Conservation (phyloP, 352 stramenopile genomes). For the Phytophthora chlamydospora region DNA sequence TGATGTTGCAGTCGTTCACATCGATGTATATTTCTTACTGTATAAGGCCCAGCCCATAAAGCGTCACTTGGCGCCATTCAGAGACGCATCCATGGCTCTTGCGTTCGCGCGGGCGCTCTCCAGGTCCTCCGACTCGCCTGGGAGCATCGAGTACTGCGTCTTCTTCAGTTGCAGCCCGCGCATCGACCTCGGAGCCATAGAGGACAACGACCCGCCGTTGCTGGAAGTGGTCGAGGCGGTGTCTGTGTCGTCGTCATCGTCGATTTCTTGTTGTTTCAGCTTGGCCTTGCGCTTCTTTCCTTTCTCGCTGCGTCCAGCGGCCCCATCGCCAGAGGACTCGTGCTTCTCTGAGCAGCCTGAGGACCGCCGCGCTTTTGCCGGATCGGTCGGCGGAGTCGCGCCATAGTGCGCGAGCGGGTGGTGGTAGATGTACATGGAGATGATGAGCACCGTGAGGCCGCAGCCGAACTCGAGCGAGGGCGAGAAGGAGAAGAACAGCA, state of each 20-base stretch:
- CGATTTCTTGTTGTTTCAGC: constrained; percentile 19
- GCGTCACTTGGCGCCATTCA: constrained; percentile 25
- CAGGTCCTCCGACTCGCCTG: constrained; percentile 34
- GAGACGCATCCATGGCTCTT: constrained; percentile 19
- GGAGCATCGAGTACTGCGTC: constrained; percentile 65
- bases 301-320: constrained; percentile 23
- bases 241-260: constrained; percentile 24
- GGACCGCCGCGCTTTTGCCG: constrained; percentile 18
- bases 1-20: constrained; percentile 10
- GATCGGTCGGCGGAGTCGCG: constrained; percentile 4
- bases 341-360: constrained; percentile 23
- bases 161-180: constrained; percentile 52
- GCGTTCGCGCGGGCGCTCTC: constrained; percentile 34
- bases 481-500: constrained; percentile 86
- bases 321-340: neutral
- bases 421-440: constrained; percentile 92
- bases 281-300: constrained; percentile 20
- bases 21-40: constrained; percentile 21
- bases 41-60: constrained; percentile 11
- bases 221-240: constrained; percentile 22
- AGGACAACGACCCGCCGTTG: constrained; percentile 23
- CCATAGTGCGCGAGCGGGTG: constrained; percentile 41
- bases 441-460: constrained; percentile 75
- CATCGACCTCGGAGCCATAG: constrained; percentile 23
- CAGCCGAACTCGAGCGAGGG: constrained; percentile 87